Base-by-base conservation (phyloP, 2,329 filamentous ascomycete genomes). In the Hypoxylon sp. region DNA sequence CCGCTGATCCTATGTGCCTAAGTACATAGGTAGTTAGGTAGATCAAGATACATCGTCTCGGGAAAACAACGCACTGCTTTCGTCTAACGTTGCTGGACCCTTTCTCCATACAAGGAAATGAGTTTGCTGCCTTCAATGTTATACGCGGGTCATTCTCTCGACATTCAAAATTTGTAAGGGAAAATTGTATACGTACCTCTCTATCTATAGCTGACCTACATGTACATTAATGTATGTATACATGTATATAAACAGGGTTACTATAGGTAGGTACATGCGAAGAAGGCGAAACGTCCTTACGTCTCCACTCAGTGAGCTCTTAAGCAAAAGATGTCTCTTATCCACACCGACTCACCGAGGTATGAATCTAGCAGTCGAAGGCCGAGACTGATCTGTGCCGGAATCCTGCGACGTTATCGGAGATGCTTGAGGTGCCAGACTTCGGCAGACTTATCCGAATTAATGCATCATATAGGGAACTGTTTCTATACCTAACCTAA, bases 331-430 rank as follows among this genome's bases (percentile, higher is more conserved):
- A 17, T 13, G 51, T 15, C 27, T 48, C 19, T 17, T 10, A 51
- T 47, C 31, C 51, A 64, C 50, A 37, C 51, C 50, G 35, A 47
- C 55, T 65, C 21, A 65, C 55, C 60, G 65, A 61, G 46, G 42
- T 65, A 63, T 53, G 57, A 51, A 55, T 46, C n/a, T 8, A 47
- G 27, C n/a, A 46, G 27, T 39, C 21, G 37, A 48, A 32, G 13
- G 17, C 24, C 31, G 29, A 55, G 39, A 21, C 19, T 21, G 19
- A 32, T 51, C 17, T 54, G n/a, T 47, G 47, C 17, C 15, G 2
- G 39, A 46, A 44, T 56, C 46, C 35, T 44, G 56, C 21, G 27
- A 59, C 19, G 24, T 19, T 59, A 6, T 2, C 11, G 6, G 42
- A 55, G 29, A 6, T n/a, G 21, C 27, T 42, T 2, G n/a, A 46